Percentiles rank a stretch among this genome's conserved stretches.
Evolutionary conservation across 2,329 filamentous ascomycete species (phyloP).

Genomic region (Thelonectria discophora): DNA sequence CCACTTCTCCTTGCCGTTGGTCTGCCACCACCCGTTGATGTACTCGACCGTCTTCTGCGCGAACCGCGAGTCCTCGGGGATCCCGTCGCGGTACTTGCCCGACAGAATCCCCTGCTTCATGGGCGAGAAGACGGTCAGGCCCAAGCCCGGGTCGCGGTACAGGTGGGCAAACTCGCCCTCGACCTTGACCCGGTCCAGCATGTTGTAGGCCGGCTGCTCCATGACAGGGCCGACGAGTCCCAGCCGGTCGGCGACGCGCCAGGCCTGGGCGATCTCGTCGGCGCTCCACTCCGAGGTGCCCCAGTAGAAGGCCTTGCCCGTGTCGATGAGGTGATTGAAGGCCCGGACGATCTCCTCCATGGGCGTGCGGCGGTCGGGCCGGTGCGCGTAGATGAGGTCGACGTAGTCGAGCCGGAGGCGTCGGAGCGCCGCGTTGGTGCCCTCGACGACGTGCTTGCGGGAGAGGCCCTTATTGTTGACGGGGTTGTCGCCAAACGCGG

Average conservation of each 20-base stretch:
- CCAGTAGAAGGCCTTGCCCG: conserved; percentile 76
- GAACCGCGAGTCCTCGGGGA: conserved; percentile 67
- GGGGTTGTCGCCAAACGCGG: conserved; percentile 65
- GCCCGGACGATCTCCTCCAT: conserved; percentile 76
- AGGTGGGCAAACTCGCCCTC: conserved; percentile 69
- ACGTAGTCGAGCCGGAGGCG: conserved; percentile 68
- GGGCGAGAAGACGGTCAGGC: conserved; percentile 71
- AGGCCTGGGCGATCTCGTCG: conserved; percentile 71
- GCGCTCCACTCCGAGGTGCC: conserved; percentile 75
- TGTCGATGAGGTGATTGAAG: conserved; percentile 75
- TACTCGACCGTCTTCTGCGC: conserved; percentile 64
- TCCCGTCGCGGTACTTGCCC: conserved; percentile 73
- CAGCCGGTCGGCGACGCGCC: conserved; percentile 67
- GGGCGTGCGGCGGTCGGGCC: conserved; percentile 72
- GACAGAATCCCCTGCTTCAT: conserved; percentile 67
- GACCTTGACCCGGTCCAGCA: conserved; percentile 68
- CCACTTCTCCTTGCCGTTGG: conserved; percentile 62
- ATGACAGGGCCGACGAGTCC: conserved; percentile 70
- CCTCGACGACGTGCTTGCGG: conserved; percentile 75
- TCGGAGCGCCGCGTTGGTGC: conserved; percentile 66
- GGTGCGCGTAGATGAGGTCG: conserved; percentile 74
- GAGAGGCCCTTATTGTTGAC: conserved; percentile 75
- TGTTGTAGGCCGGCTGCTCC: conserved; percentile 74
- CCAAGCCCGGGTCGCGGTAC: conserved; percentile 67
- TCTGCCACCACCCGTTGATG: conserved; percentile 62